Evolutionary conservation across 352 stramenopile genomes (phyloP), one percentile per base, ranked within the genome.

Genomic region (Phytophthora sp.): DNA sequence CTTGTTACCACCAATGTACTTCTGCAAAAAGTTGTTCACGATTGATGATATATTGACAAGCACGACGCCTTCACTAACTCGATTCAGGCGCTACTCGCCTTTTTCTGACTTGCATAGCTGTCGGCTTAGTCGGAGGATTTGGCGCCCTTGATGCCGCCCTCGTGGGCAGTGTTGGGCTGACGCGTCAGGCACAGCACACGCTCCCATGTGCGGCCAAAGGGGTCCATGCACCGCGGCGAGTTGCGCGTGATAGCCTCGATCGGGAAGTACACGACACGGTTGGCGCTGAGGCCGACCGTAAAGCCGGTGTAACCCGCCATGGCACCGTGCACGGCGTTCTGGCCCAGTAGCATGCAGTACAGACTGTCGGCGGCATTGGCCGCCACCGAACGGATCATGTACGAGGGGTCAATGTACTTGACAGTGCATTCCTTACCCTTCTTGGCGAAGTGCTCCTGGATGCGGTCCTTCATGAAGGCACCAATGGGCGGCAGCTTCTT

Each of bases 271-370:
- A 98, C 96, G 46, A 97, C 93, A 46, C 96, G 88, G 74, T 99
- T 99, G 74, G 98, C 98, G 66, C 94, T 98, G n/a, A 99, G 79
- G 27, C 96, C 97, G 30, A 99, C 95, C 18, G 91, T 98, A 73
- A 99, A 99, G 49, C 94, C 95, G 41, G 97, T 99, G 80, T 96
- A 99, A 27, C 97, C 97, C 13, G 97, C 97, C 97, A 99, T 99
- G 39, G 95, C 91, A 46, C 96, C 97, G 71, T 99, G 97, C 45
- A 99, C 97, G 20, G 97, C 97, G 79, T 99, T 99, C 80, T 99
- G 96, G 27, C 91, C 94, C 16, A 99, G 86, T 72, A 99, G 90
- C 94, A 99, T 98, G 77, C 97, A 99, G 76, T 99, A 98, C 45
- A 99, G 73, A 63, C 77, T 91, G 57, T 99, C 97, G 38, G 90